Base-by-base conservation (phyloP, 2,329 filamentous ascomycete species). In the Sporothrix luriei region DNA sequence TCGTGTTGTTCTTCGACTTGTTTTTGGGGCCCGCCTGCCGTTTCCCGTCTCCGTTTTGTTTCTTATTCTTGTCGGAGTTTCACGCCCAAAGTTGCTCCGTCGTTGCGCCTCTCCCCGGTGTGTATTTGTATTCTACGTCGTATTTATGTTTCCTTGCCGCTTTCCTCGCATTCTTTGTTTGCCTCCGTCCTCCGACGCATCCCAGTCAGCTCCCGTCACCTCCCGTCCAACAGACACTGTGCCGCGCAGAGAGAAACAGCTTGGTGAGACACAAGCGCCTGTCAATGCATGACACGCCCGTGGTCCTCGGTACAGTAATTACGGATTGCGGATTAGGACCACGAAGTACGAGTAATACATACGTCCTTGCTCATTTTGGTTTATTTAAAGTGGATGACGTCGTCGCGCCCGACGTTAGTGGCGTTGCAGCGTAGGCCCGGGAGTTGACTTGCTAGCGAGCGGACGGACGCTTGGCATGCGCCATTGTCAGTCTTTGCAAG, bases 401-500 rank as follows among this genome's bases (percentile, higher is more conserved):
- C 33, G 33, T 61, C 38, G 55, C 55, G 55, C 55, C 38, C 38
- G 55, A 43, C 38, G 16, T 61, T 43, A 43, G 54, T 38, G 29
- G 26, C 29, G 29, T 57, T 57, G 13, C 29, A 21, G 33, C 19
- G 52, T 26, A 55, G 29, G 4, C 5, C 14, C 13, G 26, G 16
- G 52, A 29, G 24, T 55, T 33, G 52, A 14, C 14, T 4, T 29
- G 24, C 13, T 4, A 33, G 24, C 24, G 16, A 4, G 14, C 14
- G n/a, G 29, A n/a, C 14, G n/a, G 29, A n/a, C 9, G 29, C 55
- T 59, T 59, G 55, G 55, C 55, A 21, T 10, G 24, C 26, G 5
- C 48, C 19, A n/a, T 7, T n/a, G 29, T 21, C n/a, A 16, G 29
- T 14, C 16, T n/a, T n/a, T n/a, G n/a, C 29, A n/a, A 40, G 33